phyloP scores from a whole-genome alignment of 345 rosid genomes.

The Citrus mangshanensis region DNA sequence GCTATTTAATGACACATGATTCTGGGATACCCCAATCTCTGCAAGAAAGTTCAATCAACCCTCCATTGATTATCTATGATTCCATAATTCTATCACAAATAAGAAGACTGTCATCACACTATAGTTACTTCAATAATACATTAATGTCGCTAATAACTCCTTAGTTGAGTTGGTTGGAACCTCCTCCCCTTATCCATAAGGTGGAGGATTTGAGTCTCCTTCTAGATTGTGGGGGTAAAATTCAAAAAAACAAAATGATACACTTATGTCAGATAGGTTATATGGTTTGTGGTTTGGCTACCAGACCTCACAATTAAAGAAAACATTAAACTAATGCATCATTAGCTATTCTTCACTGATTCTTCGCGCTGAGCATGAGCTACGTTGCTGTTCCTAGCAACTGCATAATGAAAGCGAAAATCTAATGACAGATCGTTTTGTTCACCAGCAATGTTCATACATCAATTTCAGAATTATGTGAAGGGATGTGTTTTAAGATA shows the following conservation, averaged over 20 bases:
- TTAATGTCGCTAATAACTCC: neutral
- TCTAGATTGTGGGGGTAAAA: too few relatives aligned
- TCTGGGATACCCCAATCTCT: conserved; percentile 64
- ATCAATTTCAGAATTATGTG: neutral
- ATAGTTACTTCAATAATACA: neutral
- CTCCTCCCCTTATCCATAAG: too few relatives aligned
- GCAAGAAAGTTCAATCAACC: conserved; percentile 32
- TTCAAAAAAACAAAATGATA: too few relatives aligned
- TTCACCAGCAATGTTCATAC: neutral
- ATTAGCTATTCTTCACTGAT: neutral
- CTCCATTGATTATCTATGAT: conserved; percentile 2
- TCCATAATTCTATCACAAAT: neutral
- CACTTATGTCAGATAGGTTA: neutral
- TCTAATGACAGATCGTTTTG: neutral
- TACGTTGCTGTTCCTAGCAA: neutral
- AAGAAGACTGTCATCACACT: neutral
- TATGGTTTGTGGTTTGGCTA: neutral
- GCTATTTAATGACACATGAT: conserved; percentile 39
- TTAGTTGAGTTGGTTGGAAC: too few relatives aligned
- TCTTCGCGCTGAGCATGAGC: neutral
- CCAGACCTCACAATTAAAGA: conserved; percentile 1
- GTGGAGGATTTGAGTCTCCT: too few relatives aligned
- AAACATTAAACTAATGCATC: neutral
- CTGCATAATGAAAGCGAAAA: neutral
- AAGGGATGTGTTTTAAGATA: neutral